Evolutionary conservation across 1,139 yeast genomes (phyloP).

Genomic region (Geotrichum siamense): DNA sequence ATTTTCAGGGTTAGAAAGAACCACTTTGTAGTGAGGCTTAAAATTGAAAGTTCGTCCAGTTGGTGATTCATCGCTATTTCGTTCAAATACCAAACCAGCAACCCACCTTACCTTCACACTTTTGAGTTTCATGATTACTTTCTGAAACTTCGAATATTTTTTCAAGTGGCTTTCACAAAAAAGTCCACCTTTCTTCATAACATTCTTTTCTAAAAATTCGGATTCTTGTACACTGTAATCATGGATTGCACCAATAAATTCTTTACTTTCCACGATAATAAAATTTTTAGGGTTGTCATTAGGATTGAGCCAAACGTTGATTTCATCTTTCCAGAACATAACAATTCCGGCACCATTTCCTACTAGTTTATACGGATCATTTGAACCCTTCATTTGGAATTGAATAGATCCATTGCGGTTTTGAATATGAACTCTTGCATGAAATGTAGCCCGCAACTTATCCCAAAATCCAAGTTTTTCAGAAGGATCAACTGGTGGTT

Average conservation of each 20-base stretch:
- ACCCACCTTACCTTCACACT: slow-evolving; percentile 44
- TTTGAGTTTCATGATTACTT: slow-evolving; percentile 47
- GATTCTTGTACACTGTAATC: slow-evolving; percentile 33
- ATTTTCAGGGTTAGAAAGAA: slow-evolving; percentile 56
- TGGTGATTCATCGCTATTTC: slow-evolving; percentile 28
- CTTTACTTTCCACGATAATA: slow-evolving; percentile 56
- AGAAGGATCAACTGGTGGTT: slow-evolving; percentile 78
- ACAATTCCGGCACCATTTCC: slow-evolving; percentile 74
- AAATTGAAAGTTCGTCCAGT: slow-evolving; percentile 45
- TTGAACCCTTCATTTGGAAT: slow-evolving; percentile 57
- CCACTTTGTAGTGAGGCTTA: slow-evolving; percentile 64
- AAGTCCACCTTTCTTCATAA: slow-evolving; percentile 21
- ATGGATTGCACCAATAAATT: slow-evolving; percentile 63
- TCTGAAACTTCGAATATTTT: slow-evolving; percentile 32
- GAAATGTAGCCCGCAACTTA: slow-evolving; percentile 51
- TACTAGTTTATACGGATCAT: slow-evolving; percentile 64
- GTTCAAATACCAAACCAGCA: slow-evolving; percentile 44
- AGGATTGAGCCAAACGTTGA: slow-evolving; percentile 53
- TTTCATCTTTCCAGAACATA: slow-evolving; percentile 66
- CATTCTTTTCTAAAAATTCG: slow-evolving; percentile 27
- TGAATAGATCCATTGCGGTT: slow-evolving; percentile 48
- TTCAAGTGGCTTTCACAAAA: slow-evolving; percentile 24
- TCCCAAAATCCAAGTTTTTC: slow-evolving; percentile 79
- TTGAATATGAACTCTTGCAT: slow-evolving; percentile 44
- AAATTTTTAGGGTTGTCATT: slow-evolving; percentile 53